Conservation (phyloP, 345 rosid genomes). For the Durio zibethinus region DNA sequence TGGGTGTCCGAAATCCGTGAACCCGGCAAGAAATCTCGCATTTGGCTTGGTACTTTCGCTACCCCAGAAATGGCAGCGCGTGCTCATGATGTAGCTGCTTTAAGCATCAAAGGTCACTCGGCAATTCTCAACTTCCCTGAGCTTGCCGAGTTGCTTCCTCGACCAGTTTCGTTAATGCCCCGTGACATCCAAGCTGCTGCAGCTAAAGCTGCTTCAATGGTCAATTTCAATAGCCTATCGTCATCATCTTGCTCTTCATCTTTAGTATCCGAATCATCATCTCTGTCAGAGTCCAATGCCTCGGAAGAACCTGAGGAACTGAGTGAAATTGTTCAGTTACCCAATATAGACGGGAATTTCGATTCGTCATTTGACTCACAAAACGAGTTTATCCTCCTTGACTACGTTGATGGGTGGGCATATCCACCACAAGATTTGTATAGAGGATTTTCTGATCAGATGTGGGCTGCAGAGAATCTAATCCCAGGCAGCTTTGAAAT, state of each 20-base stretch:
- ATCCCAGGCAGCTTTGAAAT: constrained; percentile 21
- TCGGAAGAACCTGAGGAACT: constrained; percentile 7
- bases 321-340: constrained; percentile 19
- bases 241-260: constrained; percentile 22
- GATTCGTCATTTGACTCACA: neutral
- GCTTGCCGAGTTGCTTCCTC: constrained; percentile 65
- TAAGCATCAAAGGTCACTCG: constrained; percentile 74
- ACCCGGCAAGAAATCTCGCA: constrained; percentile 88
- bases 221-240: neutral
- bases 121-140: constrained; percentile 89
- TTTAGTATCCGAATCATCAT: neutral
- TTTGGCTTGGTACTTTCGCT: constrained; percentile 96
- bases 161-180: constrained; percentile 69
- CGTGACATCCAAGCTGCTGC: constrained; percentile 96
- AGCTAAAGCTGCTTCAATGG: constrained; percentile 79
- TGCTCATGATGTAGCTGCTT: constrained; percentile 96
- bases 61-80: constrained; percentile 97
- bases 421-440: constrained; percentile 25
- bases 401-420: constrained; percentile 27
- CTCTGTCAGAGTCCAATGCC: neutral
- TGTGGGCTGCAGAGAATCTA: constrained; percentile 15
- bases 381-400: constrained; percentile 12
- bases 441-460: constrained; percentile 26
- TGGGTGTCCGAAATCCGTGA: constrained; percentile 99
- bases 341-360: constrained; percentile 17